These are phyloP conservation scores for Adansonia gregorii DNA, from an alignment of 441 rosid genomes.

Conservation along the genomic window DNA sequence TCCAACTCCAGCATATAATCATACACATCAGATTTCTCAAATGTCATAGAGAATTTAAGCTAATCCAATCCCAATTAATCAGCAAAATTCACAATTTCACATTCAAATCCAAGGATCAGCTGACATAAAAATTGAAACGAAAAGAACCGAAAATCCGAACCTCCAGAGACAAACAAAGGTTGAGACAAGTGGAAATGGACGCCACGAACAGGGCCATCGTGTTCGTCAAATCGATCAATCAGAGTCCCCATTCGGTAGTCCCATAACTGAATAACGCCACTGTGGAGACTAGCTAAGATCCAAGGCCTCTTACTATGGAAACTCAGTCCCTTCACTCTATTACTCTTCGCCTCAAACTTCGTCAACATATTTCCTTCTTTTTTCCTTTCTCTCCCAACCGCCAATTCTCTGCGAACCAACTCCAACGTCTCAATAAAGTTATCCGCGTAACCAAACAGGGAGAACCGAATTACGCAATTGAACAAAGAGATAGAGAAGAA, in stretches of 20 bases:
- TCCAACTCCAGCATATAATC: background rate
- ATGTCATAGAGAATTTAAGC: background rate
- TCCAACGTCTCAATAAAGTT: slow-evolving; percentile 1
- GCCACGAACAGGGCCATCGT: slow-evolving; percentile 92
- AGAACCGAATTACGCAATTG: background rate
- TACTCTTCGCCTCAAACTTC: slow-evolving; percentile 85
- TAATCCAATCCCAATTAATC: background rate
- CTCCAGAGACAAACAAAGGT: slow-evolving; percentile 85
- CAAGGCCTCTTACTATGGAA: slow-evolving; percentile 84
- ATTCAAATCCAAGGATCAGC: background rate
- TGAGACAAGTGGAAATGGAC: slow-evolving; percentile 81
- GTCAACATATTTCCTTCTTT: slow-evolving; percentile 65
- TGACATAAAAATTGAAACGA: too few species aligned
- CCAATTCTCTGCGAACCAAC: slow-evolving; percentile 26
- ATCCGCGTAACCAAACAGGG: background rate
- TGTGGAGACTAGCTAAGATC: slow-evolving; percentile 90
- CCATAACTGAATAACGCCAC: slow-evolving; percentile 95
- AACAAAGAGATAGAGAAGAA: background rate
- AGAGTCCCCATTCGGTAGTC: slow-evolving; percentile 88
- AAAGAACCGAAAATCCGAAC: too few species aligned
- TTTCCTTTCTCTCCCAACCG: slow-evolving; percentile 32
- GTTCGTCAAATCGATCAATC: slow-evolving; percentile 82
- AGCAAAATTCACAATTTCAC: background rate
- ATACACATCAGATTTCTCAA: background rate
- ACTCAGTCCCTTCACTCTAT: slow-evolving; percentile 85